Evolutionary conservation across 371 early-diverging fungal genomes (phyloP).

Genomic region (Mucor indicus): DNA sequence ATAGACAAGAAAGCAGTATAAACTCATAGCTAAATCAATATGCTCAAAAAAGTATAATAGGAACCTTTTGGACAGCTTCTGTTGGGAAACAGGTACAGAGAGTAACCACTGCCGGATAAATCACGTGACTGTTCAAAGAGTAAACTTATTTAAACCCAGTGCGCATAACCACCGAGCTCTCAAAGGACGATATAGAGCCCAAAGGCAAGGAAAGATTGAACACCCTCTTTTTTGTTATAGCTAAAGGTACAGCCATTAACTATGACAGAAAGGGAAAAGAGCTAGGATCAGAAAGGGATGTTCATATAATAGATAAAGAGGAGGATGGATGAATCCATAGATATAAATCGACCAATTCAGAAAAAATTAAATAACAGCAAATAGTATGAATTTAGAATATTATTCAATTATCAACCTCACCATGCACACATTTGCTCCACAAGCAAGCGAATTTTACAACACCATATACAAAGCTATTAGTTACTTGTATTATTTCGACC

Average conservation of each 20-base stretch:
- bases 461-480: no score
- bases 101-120: neutral
- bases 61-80: no score
- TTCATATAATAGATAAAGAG: constrained; percentile 13
- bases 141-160: neutral
- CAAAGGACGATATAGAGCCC: constrained; percentile 5
- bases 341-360: neutral
- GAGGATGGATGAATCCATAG: constrained; percentile 2
- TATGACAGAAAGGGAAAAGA: neutral
- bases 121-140: neutral
- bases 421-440: no score
- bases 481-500: no score
- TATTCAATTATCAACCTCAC: no score
- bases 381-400: no score
- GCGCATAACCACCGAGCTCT: neutral
- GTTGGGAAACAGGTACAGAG: no score
- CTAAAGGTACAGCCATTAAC: constrained; percentile 11
- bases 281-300: constrained; percentile 1
- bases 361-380: neutral
- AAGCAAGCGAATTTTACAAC: no score
- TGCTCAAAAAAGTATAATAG: no score
- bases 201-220: constrained; percentile 1
- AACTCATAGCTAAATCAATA: no score
- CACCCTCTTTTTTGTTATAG: constrained; percentile 27
- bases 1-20: no score